phyloP scores from a whole-genome alignment of 2,329 filamentous ascomycete genomes.

The Microdochium paspali region DNA sequence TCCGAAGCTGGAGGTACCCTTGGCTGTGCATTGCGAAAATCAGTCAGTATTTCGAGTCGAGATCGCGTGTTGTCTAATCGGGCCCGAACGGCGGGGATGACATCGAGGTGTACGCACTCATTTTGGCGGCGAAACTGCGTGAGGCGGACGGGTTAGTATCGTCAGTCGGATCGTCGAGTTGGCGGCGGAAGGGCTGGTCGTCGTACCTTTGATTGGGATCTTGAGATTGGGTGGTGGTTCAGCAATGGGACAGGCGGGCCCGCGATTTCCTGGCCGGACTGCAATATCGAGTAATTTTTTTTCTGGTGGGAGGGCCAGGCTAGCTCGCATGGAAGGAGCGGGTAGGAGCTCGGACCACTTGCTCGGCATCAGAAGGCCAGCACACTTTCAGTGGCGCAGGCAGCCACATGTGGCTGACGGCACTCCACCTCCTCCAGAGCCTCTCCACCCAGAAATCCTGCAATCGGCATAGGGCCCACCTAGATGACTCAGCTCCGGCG shows the following conservation, averaged over 20 bases:
- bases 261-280: neutral
- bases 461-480: too few species aligned
- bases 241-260: neutral
- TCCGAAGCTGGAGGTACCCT: conserved; percentile 26
- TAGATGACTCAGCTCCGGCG: too few species aligned
- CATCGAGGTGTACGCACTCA: conserved; percentile 4
- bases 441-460: too few species aligned
- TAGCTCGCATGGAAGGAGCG: too few species aligned
- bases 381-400: too few species aligned
- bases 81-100: conserved; percentile 5
- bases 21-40: conserved; percentile 15
- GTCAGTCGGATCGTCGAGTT: neutral
- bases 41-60: conserved; percentile 13
- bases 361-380: too few species aligned
- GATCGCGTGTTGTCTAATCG: conserved; percentile 3
- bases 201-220: neutral
- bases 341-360: too few species aligned
- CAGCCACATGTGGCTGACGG: too few species aligned
- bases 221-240: neutral
- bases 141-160: neutral
- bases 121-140: neutral
- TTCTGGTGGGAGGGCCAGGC: too few species aligned
- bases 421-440: too few species aligned
- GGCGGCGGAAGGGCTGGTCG: neutral
- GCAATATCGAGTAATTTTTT: neutral